Conservation (phyloP, 768 basidiomycete genomes). For the Mycena floridula region DNA sequence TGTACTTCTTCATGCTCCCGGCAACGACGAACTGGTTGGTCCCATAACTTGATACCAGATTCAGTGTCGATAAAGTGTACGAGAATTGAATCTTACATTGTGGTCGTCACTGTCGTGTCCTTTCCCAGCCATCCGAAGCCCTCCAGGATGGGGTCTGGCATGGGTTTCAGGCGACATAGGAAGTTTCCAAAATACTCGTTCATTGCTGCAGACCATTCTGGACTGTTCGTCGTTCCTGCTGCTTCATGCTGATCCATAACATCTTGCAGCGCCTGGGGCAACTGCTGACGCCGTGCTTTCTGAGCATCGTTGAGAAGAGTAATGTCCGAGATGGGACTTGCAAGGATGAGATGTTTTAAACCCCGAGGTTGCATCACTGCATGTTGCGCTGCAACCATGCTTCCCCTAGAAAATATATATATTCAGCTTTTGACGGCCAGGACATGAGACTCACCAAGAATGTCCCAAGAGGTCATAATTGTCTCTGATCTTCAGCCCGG, state of each 20-base stretch:
- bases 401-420: too few relatives aligned
- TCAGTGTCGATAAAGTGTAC: too few relatives aligned
- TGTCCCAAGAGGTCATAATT: conserved; percentile 32
- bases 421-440: too few relatives aligned
- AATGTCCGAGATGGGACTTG: conserved; percentile 28
- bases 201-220: not conserved
- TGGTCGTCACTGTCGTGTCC: not conserved
- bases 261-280: conserved; percentile 10
- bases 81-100: conserved; percentile 4
- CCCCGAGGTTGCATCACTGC: conserved; percentile 27
- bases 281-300: not conserved
- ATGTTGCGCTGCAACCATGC: conserved; percentile 21
- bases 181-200: too few relatives aligned
- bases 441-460: too few relatives aligned
- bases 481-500: conserved; percentile 27
- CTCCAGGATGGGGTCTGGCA: too few relatives aligned
- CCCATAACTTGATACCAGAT: conserved; percentile 23
- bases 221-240: not conserved
- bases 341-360: conserved; percentile 29
- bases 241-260: conserved; percentile 21
- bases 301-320: conserved; percentile 8
- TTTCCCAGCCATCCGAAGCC: too few relatives aligned
- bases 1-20: not conserved
- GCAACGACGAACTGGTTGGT: conserved; percentile 19
- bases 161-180: too few relatives aligned